phyloP scores from a whole-genome alignment of 345 rosid species.

The Arabidopsis thaliana region DNA sequence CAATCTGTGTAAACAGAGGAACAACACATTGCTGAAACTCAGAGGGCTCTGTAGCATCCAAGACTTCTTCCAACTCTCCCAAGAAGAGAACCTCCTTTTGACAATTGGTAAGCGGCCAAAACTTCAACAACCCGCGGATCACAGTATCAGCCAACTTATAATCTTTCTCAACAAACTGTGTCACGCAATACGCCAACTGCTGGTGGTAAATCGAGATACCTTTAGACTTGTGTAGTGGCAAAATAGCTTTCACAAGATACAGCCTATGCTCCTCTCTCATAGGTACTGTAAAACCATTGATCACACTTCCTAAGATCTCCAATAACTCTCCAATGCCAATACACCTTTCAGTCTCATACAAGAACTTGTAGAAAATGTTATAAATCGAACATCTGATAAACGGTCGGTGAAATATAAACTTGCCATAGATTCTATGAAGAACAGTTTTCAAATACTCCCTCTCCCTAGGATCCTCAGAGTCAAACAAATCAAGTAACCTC shows the following conservation, averaged over 20 bases:
- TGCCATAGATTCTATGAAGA: slow-evolving; percentile 66
- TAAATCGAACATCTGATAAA: slow-evolving; percentile 57
- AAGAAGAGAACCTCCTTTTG: slow-evolving; percentile 57
- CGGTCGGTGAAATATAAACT: slow-evolving; percentile 65
- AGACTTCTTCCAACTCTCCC: slow-evolving; percentile 56
- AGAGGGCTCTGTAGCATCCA: slow-evolving; percentile 46
- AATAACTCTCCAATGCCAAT: slow-evolving; percentile 56
- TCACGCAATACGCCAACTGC: slow-evolving; percentile 54
- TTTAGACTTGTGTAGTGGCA: slow-evolving; percentile 59
- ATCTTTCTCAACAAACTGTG: slow-evolving; percentile 57
- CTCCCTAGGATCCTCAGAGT: slow-evolving; percentile 71
- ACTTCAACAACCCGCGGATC: slow-evolving; percentile 54
- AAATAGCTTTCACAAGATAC: slow-evolving; percentile 52
- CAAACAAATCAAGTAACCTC: slow-evolving; percentile 56
- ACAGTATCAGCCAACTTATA: slow-evolving; percentile 53
- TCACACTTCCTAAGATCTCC: slow-evolving; percentile 57
- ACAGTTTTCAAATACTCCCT: slow-evolving; percentile 70
- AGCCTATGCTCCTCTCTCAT: slow-evolving; percentile 58
- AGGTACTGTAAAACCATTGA: slow-evolving; percentile 54
- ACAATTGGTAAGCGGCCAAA: slow-evolving; percentile 59
- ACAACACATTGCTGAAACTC: slow-evolving; percentile 54
- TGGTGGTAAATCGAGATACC: slow-evolving; percentile 48
- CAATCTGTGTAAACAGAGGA: slow-evolving; percentile 57
- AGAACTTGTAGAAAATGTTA: slow-evolving; percentile 53
- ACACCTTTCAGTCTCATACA: slow-evolving; percentile 53